Conservation (phyloP, 352 stramenopile genomes). For the Pilasporangium apinafurcum region DNA sequence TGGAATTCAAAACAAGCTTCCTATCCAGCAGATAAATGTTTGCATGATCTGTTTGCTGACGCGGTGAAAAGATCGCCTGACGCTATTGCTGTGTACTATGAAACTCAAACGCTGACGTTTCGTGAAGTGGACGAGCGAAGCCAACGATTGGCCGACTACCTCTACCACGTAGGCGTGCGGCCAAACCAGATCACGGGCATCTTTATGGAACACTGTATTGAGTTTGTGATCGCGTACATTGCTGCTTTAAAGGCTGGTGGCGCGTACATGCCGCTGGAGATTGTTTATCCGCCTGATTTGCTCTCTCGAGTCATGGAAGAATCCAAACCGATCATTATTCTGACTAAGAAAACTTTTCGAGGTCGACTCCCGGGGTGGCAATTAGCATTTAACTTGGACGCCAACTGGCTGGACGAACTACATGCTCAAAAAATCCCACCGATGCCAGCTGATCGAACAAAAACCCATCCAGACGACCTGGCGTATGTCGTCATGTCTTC, state of each 20-base stretch:
- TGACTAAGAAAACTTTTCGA: conserved; percentile 77
- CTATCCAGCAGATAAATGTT: conserved; percentile 66
- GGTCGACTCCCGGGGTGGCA: conserved; percentile 65
- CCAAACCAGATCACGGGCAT: conserved; percentile 69
- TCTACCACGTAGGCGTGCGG: conserved; percentile 57
- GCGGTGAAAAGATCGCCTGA: conserved; percentile 59
- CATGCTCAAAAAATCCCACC: conserved; percentile 15
- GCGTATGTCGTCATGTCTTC: conserved; percentile 92
- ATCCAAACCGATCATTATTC: conserved; percentile 79
- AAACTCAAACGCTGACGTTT: conserved; percentile 64
- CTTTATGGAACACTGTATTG: conserved; percentile 90
- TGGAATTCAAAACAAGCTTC: conserved; percentile 40
- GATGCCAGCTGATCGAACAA: conserved; percentile 54
- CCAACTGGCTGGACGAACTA: conserved; percentile 35
- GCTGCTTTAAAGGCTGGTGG: conserved; percentile 87
- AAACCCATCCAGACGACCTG: conserved; percentile 78
- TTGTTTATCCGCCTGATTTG: conserved; percentile 87
- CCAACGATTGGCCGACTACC: conserved; percentile 51
- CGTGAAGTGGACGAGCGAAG: conserved; percentile 59
- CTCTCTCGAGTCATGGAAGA: conserved; percentile 87
- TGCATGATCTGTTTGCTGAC: conserved; percentile 80
- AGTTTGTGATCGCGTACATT: conserved; percentile 91
- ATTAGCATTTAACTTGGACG: conserved; percentile 58
- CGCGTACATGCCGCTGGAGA: conserved; percentile 88
- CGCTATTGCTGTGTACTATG: conserved; percentile 63